A percentile compares a stretch with the other conserved stretches of the same genome.
These are phyloP conservation scores for Cladophialophora bantiana DNA, from an alignment of 2,329 filamentous ascomycete species.

Conservation along the genomic window DNA sequence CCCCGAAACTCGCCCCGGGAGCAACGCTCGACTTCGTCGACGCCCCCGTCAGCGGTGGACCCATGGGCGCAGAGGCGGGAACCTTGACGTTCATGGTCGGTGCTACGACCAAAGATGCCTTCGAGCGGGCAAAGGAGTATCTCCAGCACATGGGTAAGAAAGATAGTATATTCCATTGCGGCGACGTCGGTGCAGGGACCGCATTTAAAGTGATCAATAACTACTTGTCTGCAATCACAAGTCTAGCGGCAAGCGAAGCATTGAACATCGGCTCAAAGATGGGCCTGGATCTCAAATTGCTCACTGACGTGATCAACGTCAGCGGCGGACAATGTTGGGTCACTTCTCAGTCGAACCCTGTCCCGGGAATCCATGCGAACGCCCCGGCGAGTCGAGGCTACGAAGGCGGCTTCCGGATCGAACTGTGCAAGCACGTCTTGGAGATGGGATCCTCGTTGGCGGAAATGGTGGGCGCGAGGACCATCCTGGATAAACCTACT, in stretches of 20 bases:
- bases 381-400: constrained; percentile 50
- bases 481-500: constrained; percentile 59
- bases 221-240: constrained; percentile 42
- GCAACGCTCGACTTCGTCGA: constrained; percentile 58
- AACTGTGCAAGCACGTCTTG: constrained; percentile 68
- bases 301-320: constrained; percentile 43
- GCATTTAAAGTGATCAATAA: constrained; percentile 46
- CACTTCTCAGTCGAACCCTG: constrained; percentile 42
- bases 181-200: constrained; percentile 42
- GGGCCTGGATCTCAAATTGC: constrained; percentile 41
- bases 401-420: constrained; percentile 59
- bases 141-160: constrained; percentile 53
- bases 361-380: constrained; percentile 51
- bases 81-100: constrained; percentile 65
- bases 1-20: constrained; percentile 24
- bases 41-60: constrained; percentile 61
- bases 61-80: constrained; percentile 59
- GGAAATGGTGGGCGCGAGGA: constrained; percentile 57
- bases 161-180: constrained; percentile 53
- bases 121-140: constrained; percentile 51
- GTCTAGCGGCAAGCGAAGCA: constrained; percentile 41
- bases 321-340: constrained; percentile 43
- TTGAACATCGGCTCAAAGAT: constrained; percentile 44
- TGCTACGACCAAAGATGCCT: constrained; percentile 51
- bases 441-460: constrained; percentile 63